Conservation (phyloP, 495 filamentous ascomycete genomes). For the Hypoxylon intermedium region DNA sequence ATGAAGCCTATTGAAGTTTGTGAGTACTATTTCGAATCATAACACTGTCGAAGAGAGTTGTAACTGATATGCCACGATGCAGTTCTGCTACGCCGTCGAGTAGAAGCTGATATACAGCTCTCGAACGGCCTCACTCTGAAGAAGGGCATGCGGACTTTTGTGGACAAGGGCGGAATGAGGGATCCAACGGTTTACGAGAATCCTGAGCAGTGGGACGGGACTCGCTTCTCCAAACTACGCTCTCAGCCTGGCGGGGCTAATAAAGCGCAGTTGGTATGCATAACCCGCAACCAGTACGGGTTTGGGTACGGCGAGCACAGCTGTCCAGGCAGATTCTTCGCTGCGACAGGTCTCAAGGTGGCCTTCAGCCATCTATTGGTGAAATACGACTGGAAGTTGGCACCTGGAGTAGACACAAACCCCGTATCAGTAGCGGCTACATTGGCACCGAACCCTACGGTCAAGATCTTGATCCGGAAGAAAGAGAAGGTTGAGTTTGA, state of each 20-base stretch:
- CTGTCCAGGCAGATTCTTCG: slow-evolving; percentile 55
- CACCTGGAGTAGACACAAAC: slow-evolving; percentile 9
- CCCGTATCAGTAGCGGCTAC: neutral
- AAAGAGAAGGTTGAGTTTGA: slow-evolving; percentile 18
- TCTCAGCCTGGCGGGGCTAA: slow-evolving; percentile 50
- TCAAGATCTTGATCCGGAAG: slow-evolving; percentile 14
- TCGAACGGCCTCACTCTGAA: slow-evolving; percentile 58
- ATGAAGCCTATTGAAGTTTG: slow-evolving; percentile 46
- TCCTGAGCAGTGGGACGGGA: slow-evolving; percentile 54
- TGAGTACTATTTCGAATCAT: slow-evolving; percentile 28
- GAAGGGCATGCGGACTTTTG: slow-evolving; percentile 52
- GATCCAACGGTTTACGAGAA: slow-evolving; percentile 54
- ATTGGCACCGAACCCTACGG: neutral
- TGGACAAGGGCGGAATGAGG: slow-evolving; percentile 44
- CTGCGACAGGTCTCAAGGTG: slow-evolving; percentile 50
- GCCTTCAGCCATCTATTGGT: slow-evolving; percentile 47
- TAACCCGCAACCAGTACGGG: slow-evolving; percentile 47
- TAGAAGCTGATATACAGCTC: slow-evolving; percentile 47
- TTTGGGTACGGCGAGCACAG: slow-evolving; percentile 51
- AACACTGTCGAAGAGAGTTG: neutral
- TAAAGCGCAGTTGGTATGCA: slow-evolving; percentile 53
- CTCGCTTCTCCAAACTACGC: slow-evolving; percentile 55
- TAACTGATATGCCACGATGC: neutral
- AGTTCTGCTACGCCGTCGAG: slow-evolving; percentile 49
- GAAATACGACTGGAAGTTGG: slow-evolving; percentile 52